Percentiles rank a stretch among this genome's conserved stretches.
Conservation (phyloP, 768 basidiomycete genomes). For the Rossbeevera mucosa region DNA sequence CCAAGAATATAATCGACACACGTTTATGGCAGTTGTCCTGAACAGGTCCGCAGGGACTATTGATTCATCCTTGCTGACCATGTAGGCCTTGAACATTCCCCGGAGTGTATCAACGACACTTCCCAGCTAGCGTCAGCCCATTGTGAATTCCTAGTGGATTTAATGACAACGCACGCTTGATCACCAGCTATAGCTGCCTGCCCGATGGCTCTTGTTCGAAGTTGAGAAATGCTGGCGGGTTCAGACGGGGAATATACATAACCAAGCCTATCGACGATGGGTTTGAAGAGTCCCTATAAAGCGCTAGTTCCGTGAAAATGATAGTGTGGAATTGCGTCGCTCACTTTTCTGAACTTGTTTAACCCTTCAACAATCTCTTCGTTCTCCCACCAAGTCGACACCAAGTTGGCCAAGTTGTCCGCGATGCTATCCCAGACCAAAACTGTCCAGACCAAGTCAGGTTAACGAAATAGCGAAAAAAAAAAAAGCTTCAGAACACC, state of each 20-base stretch:
- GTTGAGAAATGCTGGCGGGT: slow-evolving; percentile 57
- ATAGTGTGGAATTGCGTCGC: slow-evolving; percentile 17
- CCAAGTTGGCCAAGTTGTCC: slow-evolving; percentile 48
- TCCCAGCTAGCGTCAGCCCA: slow-evolving; percentile 3
- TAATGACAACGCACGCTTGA: slow-evolving; percentile 26
- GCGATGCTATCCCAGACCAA: slow-evolving; percentile 77
- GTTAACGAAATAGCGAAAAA: background rate
- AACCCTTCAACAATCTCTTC: slow-evolving; percentile 47
- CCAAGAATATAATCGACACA: background rate
- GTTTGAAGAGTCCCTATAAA: slow-evolving; percentile 59
- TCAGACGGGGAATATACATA: slow-evolving; percentile 70
- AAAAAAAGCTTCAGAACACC: slow-evolving; percentile 21
- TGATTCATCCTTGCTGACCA: slow-evolving; percentile 70
- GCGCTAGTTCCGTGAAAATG: background rate
- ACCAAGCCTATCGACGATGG: slow-evolving; percentile 74
- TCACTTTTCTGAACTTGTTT: slow-evolving; percentile 56
- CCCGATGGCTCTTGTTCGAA: slow-evolving; percentile 71
- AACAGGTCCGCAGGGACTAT: slow-evolving; percentile 79
- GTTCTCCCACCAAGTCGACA: slow-evolving; percentile 83
- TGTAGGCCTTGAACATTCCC: slow-evolving; percentile 64
- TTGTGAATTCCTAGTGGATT: background rate
- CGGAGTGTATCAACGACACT: slow-evolving; percentile 75
- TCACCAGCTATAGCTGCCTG: slow-evolving; percentile 49
- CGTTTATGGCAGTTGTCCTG: slow-evolving; percentile 43
- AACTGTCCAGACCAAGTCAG: slow-evolving; percentile 39